Percentiles rank a stretch among this genome's conserved stretches.
Evolutionary conservation across 345 rosid species (phyloP).

Genomic region (Cardamine chenopodiifolia): DNA sequence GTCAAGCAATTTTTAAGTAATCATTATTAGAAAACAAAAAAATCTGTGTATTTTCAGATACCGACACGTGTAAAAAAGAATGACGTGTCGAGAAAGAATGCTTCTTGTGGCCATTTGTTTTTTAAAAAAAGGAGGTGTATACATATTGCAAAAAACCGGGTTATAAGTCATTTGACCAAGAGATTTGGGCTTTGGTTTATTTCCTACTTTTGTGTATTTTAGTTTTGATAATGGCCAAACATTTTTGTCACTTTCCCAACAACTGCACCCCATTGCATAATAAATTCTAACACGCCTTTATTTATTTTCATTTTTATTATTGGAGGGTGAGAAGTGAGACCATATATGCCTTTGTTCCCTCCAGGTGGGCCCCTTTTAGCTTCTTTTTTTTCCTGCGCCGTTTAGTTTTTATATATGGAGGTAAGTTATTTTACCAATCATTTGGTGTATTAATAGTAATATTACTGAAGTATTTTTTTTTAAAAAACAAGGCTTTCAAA

Average conservation of each 20-base stretch:
- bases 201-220: conserved; percentile 14
- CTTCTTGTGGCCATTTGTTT: neutral
- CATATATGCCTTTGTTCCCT: conserved; percentile 32
- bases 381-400: neutral
- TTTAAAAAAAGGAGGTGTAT: neutral
- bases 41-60: neutral
- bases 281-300: conserved; percentile 10
- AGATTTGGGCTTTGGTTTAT: neutral
- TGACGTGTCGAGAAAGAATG: neutral
- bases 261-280: conserved; percentile 23
- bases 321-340: conserved; percentile 39
- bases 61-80: neutral
- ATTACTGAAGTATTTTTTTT: neutral
- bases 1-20: neutral
- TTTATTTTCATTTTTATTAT: conserved; percentile 33
- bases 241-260: conserved; percentile 39
- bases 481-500: neutral
- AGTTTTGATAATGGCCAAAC: conserved; percentile 39
- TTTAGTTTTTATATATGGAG: neutral
- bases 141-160: neutral
- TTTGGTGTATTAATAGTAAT: conserved; percentile 4
- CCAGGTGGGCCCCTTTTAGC: conserved; percentile 8
- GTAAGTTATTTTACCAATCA: conserved; percentile 30
- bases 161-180: neutral
- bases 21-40: neutral